A percentile compares a stretch with the other conserved stretches of the same genome.
Evolutionary conservation across 139 green algal genomes (phyloP).

Genomic region (Dunaliella primolecta): DNA sequence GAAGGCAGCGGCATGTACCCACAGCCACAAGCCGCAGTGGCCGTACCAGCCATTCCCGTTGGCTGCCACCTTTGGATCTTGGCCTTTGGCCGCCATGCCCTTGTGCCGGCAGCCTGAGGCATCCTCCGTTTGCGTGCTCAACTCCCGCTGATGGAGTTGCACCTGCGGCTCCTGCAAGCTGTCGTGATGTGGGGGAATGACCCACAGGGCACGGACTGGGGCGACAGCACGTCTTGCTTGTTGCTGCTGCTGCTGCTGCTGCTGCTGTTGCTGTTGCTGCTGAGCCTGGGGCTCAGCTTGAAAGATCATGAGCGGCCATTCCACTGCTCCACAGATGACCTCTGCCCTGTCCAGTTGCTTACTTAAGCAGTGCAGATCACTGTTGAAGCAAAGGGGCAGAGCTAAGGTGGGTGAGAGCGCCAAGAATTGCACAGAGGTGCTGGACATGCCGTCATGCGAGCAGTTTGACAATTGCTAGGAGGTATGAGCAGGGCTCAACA

Average conservation of each 20-base stretch:
- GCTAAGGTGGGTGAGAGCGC: too few relatives aligned
- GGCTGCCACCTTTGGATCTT: too few relatives aligned
- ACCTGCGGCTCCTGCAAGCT: background rate
- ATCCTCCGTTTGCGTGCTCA: slow-evolving; percentile 5
- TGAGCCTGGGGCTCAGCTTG: background rate
- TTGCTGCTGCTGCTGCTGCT: background rate
- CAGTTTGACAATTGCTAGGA: too few relatives aligned
- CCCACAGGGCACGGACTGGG: slow-evolving; percentile 25
- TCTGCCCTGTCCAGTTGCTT: slow-evolving; percentile 15
- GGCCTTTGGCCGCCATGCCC: too few relatives aligned
- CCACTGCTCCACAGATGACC: slow-evolving; percentile 20
- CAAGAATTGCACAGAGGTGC: too few relatives aligned
- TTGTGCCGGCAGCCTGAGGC: too few relatives aligned
- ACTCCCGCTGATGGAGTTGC: background rate
- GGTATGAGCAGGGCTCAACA: too few relatives aligned
- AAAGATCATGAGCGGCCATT: slow-evolving; percentile 37
- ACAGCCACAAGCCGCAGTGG: slow-evolving; percentile 31
- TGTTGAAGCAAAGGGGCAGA: background rate
- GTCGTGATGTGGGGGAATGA: background rate
- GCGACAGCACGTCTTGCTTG: slow-evolving; percentile 30
- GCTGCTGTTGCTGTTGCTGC: background rate
- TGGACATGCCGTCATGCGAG: too few relatives aligned
- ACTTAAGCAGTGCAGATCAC: slow-evolving; percentile 15
- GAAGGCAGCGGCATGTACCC: slow-evolving; percentile 38
- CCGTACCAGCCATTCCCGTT: slow-evolving; percentile 22